phyloP scores from a whole-genome alignment of 164 flowering plant species.

The Magnolia sinica region DNA sequence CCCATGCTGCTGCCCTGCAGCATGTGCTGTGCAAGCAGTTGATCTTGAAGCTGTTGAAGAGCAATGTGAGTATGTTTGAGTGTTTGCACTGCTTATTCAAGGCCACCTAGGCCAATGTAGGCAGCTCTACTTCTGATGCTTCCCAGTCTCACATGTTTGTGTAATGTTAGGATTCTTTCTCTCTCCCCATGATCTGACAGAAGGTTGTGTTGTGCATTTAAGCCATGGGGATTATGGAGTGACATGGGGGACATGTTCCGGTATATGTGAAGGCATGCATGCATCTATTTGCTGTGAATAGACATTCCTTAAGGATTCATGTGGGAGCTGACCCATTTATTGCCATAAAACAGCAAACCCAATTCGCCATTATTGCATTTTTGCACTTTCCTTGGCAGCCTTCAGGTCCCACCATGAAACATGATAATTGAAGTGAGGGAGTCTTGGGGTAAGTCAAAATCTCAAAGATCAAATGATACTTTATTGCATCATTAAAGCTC shows the following conservation, averaged over 20 bases:
- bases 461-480: too few relatives aligned
- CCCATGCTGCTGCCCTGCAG: constrained; percentile 89
- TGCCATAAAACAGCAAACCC: too few relatives aligned
- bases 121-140: constrained; percentile 56
- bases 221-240: background rate
- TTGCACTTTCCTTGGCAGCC: too few relatives aligned
- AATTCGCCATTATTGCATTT: too few relatives aligned
- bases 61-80: constrained; percentile 58
- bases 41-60: constrained; percentile 68
- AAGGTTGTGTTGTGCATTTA: background rate
- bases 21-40: constrained; percentile 85
- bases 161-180: background rate
- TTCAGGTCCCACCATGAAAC: too few relatives aligned
- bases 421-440: too few relatives aligned
- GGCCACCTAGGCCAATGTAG: constrained; percentile 21
- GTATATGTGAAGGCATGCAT: constrained; percentile 6
- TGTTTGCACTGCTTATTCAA: constrained; percentile 81
- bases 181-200: background rate
- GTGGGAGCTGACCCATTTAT: background rate
- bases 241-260: too few relatives aligned
- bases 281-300: constrained; percentile 26
- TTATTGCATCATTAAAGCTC: too few relatives aligned
- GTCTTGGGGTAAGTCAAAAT: too few relatives aligned
- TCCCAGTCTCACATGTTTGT: background rate
- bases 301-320: constrained; percentile 28